phyloP scores from a whole-genome alignment of 2,329 filamentous ascomycete species.

The Fonsecaea erecta region DNA sequence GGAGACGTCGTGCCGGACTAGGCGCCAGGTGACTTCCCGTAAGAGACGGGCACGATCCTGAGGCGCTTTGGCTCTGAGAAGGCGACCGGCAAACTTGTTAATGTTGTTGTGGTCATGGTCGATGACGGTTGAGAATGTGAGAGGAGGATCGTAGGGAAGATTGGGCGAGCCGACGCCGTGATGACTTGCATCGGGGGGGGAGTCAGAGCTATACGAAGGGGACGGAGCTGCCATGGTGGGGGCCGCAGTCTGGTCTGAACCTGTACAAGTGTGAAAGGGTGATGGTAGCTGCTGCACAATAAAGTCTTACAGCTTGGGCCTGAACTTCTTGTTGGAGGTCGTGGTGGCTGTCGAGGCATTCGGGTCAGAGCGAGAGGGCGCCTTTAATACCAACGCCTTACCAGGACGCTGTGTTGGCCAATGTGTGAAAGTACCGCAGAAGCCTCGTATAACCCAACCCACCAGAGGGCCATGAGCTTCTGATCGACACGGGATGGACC shows the following conservation, averaged over 20 bases:
- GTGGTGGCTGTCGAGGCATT: background rate
- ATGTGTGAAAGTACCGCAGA: background rate
- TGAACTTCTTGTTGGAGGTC: background rate
- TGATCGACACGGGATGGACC: background rate
- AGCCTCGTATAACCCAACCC: slow-evolving; percentile 2
- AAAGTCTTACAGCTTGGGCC: background rate
- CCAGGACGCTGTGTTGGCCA: background rate
- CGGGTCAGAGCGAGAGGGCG: background rate
- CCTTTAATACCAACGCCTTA: background rate
- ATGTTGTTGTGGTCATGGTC: slow-evolving; percentile 54
- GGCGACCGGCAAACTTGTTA: slow-evolving; percentile 84
- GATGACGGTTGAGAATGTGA: slow-evolving; percentile 34
- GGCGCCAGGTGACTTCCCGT: slow-evolving; percentile 30
- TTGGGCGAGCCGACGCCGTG: background rate
- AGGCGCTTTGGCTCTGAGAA: slow-evolving; percentile 70
- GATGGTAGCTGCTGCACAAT: background rate
- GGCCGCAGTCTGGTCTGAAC: background rate
- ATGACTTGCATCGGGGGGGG: background rate
- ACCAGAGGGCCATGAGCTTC: background rate
- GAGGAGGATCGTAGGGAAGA: slow-evolving; percentile 9
- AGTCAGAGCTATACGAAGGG: background rate
- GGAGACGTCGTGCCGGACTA: slow-evolving; percentile 36
- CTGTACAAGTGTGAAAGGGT: background rate
- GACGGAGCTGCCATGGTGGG: slow-evolving; percentile 3
- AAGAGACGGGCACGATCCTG: slow-evolving; percentile 20